These are phyloP conservation scores for Fusarium luffae DNA, from an alignment of 2,329 filamentous ascomycete species.

Conservation along the genomic window DNA sequence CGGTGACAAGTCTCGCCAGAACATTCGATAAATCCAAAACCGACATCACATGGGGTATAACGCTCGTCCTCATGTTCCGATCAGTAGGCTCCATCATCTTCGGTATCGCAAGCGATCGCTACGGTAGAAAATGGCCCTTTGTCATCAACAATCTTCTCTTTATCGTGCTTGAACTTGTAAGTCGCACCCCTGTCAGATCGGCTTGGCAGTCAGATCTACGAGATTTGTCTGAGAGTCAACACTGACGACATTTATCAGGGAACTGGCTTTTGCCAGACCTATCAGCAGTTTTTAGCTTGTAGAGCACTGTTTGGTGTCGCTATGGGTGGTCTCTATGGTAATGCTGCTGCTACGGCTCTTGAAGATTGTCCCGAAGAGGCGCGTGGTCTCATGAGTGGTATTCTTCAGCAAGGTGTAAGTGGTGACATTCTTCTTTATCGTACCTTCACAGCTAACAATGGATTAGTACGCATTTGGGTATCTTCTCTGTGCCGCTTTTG, in stretches of 20 bases:
- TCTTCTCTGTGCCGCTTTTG: constrained; percentile 67
- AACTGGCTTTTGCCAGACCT: constrained; percentile 76
- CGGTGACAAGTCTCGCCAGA: constrained; percentile 63
- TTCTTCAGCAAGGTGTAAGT: constrained; percentile 75
- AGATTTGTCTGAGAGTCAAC: constrained; percentile 1
- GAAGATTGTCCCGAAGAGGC: constrained; percentile 77
- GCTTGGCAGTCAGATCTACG: constrained; percentile 15
- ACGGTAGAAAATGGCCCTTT: constrained; percentile 77
- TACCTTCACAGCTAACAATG: not conserved
- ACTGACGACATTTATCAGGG: constrained; percentile 51
- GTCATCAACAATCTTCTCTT: constrained; percentile 79
- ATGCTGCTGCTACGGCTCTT: constrained; percentile 80
- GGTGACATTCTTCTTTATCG: no score
- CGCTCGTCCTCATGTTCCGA: constrained; percentile 70
- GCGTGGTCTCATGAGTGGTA: constrained; percentile 78
- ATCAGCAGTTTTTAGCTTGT: constrained; percentile 77
- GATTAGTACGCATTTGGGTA: constrained; percentile 71
- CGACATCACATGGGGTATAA: constrained; percentile 73
- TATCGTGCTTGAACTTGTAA: constrained; percentile 75
- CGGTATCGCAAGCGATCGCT: constrained; percentile 66
- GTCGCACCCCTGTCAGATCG: constrained; percentile 33
- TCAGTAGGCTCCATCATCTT: constrained; percentile 66
- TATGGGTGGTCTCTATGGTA: constrained; percentile 85
- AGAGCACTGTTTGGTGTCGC: constrained; percentile 81
- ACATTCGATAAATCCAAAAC: constrained; percentile 65